phyloP scores from a whole-genome alignment of 1,139 yeast species.

The Suhomyces maxii region DNA sequence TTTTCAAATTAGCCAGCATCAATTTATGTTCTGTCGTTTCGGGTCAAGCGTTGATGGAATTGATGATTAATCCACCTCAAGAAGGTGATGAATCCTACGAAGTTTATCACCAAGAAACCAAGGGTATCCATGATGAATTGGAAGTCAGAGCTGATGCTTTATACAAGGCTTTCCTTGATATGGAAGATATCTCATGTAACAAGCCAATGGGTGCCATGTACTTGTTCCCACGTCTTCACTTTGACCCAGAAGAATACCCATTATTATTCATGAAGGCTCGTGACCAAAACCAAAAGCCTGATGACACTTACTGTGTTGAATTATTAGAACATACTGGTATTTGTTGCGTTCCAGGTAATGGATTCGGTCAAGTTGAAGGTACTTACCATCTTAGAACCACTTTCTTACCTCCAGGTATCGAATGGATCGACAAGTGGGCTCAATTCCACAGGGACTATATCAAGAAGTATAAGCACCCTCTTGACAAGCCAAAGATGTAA shows the following conservation, averaged over 20 bases:
- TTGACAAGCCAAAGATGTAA: too few relatives aligned
- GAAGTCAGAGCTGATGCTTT: conserved; percentile 61
- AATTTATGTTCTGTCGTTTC: conserved; percentile 91
- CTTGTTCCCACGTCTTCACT: conserved; percentile 75
- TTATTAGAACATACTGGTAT: conserved; percentile 88
- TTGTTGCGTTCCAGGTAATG: conserved; percentile 96
- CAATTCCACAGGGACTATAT: conserved; percentile 74
- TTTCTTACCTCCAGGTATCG: conserved; percentile 90
- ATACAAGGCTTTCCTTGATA: conserved; percentile 65
- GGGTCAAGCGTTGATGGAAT: conserved; percentile 89
- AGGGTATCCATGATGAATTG: conserved; percentile 60
- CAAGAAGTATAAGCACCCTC: conserved; percentile 42
- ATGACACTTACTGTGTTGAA: conserved; percentile 84
- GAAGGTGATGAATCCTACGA: conserved; percentile 76
- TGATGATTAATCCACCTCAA: conserved; percentile 90
- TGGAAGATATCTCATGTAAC: conserved; percentile 84
- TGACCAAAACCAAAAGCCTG: conserved; percentile 58
- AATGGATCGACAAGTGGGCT: conserved; percentile 79
- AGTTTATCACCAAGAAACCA: conserved; percentile 61
- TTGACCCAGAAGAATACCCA: conserved; percentile 48
- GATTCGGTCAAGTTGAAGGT: conserved; percentile 89
- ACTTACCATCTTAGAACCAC: conserved; percentile 94
- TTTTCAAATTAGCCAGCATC: conserved; percentile 84
- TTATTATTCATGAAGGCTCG: conserved; percentile 64
- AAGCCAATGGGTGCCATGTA: conserved; percentile 98